These are phyloP conservation scores for Acmispon strigosus DNA, from an alignment of 306 rosid genomes.

Conservation along the genomic window DNA sequence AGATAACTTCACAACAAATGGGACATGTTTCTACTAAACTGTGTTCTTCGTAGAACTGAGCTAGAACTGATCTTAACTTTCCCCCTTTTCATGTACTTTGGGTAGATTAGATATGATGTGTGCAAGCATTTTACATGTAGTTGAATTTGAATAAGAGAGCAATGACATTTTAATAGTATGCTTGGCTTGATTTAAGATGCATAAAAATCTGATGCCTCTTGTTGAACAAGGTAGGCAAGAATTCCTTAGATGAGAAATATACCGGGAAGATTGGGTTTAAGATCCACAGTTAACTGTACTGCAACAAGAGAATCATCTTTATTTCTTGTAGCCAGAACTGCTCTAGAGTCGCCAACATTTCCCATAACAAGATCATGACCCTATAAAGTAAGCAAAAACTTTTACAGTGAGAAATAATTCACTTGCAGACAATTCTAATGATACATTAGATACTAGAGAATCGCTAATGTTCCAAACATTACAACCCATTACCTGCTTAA, in stretches of 20 bases:
- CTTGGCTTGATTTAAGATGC: neutral
- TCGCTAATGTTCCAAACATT: neutral
- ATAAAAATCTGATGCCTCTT: neutral
- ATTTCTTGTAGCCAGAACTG: conserved; percentile 83
- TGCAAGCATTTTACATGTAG: neutral
- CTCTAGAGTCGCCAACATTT: conserved; percentile 96
- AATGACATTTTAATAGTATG: neutral
- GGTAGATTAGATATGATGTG: neutral
- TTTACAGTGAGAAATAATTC: conserved; percentile 23
- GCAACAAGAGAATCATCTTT: conserved; percentile 57
- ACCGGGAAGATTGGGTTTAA: conserved; percentile 99
- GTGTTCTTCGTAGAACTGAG: neutral
- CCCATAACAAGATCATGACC: conserved; percentile 80
- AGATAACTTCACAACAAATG: neutral
- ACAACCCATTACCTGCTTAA: conserved; percentile 69
- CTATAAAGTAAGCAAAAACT: conserved; percentile 36
- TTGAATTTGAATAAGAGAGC: neutral
- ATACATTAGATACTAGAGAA: neutral
- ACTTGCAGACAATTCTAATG: neutral
- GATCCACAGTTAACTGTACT: conserved; percentile 94
- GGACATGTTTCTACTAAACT: neutral
- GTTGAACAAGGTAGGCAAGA: neutral
- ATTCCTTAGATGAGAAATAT: conserved; percentile 10
- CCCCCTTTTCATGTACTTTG: neutral
- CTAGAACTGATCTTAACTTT: neutral